A percentile compares a stretch with the other conserved stretches of the same genome.
Conservation (phyloP, 108 stramenopile species). For the Cyclotella distinguenda region DNA sequence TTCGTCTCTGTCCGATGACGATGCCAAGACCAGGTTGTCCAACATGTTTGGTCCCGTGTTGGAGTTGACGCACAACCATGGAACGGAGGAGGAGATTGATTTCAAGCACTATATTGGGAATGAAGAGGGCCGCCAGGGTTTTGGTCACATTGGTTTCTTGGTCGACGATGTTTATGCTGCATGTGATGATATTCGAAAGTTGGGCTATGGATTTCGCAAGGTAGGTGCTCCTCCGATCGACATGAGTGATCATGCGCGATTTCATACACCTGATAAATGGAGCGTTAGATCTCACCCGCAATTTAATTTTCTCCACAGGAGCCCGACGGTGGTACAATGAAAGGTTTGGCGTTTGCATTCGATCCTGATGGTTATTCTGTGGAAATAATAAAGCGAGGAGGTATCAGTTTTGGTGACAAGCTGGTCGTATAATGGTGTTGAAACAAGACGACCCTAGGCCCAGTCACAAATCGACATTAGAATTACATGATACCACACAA, state of each 20-base stretch:
- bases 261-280: neutral
- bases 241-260: neutral
- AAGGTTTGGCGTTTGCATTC: constrained; percentile 84
- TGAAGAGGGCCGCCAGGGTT: constrained; percentile 93
- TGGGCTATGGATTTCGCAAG: constrained; percentile 83
- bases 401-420: constrained; percentile 76
- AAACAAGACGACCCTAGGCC: no score
- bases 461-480: no score
- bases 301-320: constrained; percentile 45
- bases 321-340: constrained; percentile 85
- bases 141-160: constrained; percentile 96
- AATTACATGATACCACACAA: no score
- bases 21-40: constrained; percentile 28
- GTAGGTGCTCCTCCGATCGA: constrained; percentile 21
- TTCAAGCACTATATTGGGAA: constrained; percentile 93
- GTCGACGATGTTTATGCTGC: constrained; percentile 95
- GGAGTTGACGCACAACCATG: constrained; percentile 96
- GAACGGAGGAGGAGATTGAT: constrained; percentile 78
- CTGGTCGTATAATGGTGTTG: constrained; percentile 25
- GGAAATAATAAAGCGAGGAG: constrained; percentile 81
- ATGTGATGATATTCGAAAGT: constrained; percentile 72
- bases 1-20: constrained; percentile 44
- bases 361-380: constrained; percentile 88
- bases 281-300: neutral
- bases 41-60: constrained; percentile 71